Base-by-base conservation (phyloP, 2,329 filamentous ascomycete genomes). In the Ceratocystis colombiana region DNA sequence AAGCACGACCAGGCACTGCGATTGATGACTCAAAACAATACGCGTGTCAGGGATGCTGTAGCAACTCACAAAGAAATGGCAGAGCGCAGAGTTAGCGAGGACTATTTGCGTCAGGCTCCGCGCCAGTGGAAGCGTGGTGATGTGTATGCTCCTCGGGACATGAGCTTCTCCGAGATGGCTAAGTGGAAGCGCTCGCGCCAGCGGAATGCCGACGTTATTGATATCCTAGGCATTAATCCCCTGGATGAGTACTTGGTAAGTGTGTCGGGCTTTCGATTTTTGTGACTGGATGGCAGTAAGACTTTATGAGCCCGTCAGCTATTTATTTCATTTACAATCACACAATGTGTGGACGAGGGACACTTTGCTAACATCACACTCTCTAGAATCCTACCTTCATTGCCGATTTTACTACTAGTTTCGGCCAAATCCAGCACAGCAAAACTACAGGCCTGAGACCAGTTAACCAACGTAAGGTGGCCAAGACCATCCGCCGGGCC, bases 401-500 rank as follows among this genome's bases (percentile, higher is more conserved):
- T 76, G 88, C 88, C 41, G 91, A 96, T 75, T 96, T 88, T 75
- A 88, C 94, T 72, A 90, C 89, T 0, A 77, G 86, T 10, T 89
- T 90, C 78, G 94, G 93, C 63, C 85, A 91, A 68, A 96, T 99
- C 75, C 88, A 85, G 77, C 85, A 88, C 74, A 80, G 83, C n/a
- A 81, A 75, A 5, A 79, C 86, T 28, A 97, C 92, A 0, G 90
- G 90, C 15, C 79, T 99, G 68, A 83, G 90, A 67, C 88, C 89
- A 2, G 88, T 89, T 70, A 97, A 97, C 79, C 94, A 99, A 79
- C 83, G 94, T 71, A 91, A 88, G 77, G 85, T 99, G 73, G 89
- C 93, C 69, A 96, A 95, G 80, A 93, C 95, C 64, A 88, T 99
- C 72, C 82, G 94, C 70, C 84, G 94, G 71, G 88, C 89, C 22